A percentile compares a stretch with the other conserved stretches of the same genome.
Conservation (phyloP, 345 rosid species). For the Eucalyptus dawsonii region DNA sequence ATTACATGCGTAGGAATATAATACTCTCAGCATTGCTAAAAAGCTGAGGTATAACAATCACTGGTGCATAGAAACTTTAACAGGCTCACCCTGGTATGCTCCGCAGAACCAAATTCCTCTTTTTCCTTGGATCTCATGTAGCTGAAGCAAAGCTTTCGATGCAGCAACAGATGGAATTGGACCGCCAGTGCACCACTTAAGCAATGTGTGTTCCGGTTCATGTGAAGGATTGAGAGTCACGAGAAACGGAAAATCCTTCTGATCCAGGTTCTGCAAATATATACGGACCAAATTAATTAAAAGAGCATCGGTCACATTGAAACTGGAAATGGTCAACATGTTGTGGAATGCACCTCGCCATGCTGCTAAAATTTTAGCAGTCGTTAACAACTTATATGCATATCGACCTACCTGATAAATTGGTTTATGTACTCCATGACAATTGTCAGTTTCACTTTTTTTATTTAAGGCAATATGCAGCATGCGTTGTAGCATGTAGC, state of each 20-base stretch:
- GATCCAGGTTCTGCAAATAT: constrained; percentile 63
- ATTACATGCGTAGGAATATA: not conserved
- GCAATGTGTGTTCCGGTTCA: constrained; percentile 43
- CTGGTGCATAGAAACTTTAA: not conserved
- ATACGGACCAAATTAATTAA: not conserved
- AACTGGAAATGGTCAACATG: not conserved
- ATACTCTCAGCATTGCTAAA: not conserved
- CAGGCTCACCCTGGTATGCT: constrained; percentile 62
- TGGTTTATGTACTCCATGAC: not conserved
- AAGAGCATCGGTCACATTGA: not conserved
- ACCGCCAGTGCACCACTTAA: constrained; percentile 76
- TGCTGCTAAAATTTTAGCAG: not conserved
- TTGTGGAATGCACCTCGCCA: not conserved
- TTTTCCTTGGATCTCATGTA: constrained; percentile 67
- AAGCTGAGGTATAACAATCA: not conserved
- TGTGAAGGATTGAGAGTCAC: constrained; percentile 68
- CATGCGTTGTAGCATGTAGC: not conserved
- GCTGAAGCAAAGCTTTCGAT: constrained; percentile 63
- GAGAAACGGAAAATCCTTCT: constrained; percentile 47
- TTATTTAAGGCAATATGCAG: not conserved
- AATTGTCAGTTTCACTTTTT: not conserved
- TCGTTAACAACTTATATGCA: not conserved
- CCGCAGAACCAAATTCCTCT: constrained; percentile 88
- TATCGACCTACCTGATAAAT: rapidly evolving
- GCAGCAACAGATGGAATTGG: constrained; percentile 87